phyloP scores from a whole-genome alignment of 495 filamentous ascomycete genomes.

The Lasiosphaeria miniovina region DNA sequence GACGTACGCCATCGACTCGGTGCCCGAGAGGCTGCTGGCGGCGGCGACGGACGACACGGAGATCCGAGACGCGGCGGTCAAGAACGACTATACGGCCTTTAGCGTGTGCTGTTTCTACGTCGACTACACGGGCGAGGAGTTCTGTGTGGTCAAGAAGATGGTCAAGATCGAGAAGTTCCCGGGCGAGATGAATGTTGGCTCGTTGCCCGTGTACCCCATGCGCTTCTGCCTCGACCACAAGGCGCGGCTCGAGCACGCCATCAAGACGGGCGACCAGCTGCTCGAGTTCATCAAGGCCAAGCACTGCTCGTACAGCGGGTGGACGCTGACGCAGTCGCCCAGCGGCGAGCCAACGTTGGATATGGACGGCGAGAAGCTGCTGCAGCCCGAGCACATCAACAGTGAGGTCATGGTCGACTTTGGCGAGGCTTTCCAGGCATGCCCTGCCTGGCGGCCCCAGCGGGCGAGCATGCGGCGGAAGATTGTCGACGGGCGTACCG shows the following conservation, averaged over 20 bases:
- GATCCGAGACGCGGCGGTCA: background rate
- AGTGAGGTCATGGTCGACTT: constrained; percentile 53
- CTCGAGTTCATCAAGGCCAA: constrained; percentile 44
- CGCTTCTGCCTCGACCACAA: constrained; percentile 35
- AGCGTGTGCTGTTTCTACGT: constrained; percentile 38
- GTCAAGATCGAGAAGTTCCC: constrained; percentile 47
- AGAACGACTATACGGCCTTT: constrained; percentile 1
- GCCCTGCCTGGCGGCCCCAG: constrained; percentile 28
- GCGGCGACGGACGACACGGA: background rate
- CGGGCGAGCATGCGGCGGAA: constrained; percentile 11
- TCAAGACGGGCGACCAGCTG: constrained; percentile 23
- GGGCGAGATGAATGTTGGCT: constrained; percentile 54
- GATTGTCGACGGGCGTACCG: constrained; percentile 2
- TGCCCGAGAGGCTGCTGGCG: background rate
- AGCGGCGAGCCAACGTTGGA: constrained; percentile 16
- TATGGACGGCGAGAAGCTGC: background rate
- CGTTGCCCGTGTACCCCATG: constrained; percentile 55
- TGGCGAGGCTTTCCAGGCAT: constrained; percentile 39
- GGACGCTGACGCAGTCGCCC: constrained; percentile 30
- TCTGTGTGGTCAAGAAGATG: constrained; percentile 43
- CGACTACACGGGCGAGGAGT: constrained; percentile 58
- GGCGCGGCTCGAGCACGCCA: constrained; percentile 22
- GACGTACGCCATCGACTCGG: constrained; percentile 1
- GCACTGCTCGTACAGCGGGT: constrained; percentile 44
- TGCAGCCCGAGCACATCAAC: constrained; percentile 31